Base-by-base conservation (phyloP, 2,329 filamentous ascomycete genomes). In the Paraphoma sp. region DNA sequence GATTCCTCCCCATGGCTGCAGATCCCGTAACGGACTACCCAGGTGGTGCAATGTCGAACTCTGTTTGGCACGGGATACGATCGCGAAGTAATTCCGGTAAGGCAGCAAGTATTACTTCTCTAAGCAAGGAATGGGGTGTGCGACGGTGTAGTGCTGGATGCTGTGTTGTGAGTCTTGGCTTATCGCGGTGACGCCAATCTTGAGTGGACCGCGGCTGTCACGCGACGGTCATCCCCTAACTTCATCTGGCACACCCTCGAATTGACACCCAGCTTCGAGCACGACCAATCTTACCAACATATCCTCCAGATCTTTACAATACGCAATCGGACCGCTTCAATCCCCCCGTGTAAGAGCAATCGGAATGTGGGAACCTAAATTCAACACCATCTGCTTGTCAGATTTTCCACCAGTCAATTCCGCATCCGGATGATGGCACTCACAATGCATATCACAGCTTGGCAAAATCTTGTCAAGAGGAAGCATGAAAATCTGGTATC, bases 1-100 rank as follows among this genome's bases (percentile, higher is more conserved):
- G 79, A 67, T 77, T 76, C 55, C 81, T 77, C 33, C 75, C 74
- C 80, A 82, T 82, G 51, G 16, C 16, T 11, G n/a, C 10, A 16
- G 40, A 42, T 42, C 23, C 23, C 23, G 23, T 23, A 3, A 23
- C 5, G 23, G 23, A 36, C 14, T 36, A 14, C 14, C 33, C 33
- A 10, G 9, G 33, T 36, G 33, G 9, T 36, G 33, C 33, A 36
- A 14, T 36, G 33, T 36, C 33, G 10, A 14, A 36, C 3, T 10
- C 14, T 36, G 14, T 10, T 10, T 7, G 9, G 33, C 33, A 14
- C 33, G 33, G 14, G 33, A 36, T 36, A 10, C 10, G 7, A 14
- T 36, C 33, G 33, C 33, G 33, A 4, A 36, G 14, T 14, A 2
- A 7, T 36, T 36, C 33, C 14, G 33, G 33, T 36, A 14, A 36